These are phyloP conservation scores for Phytophthora idaei DNA, from an alignment of 352 stramenopile genomes.

Conservation along the genomic window DNA sequence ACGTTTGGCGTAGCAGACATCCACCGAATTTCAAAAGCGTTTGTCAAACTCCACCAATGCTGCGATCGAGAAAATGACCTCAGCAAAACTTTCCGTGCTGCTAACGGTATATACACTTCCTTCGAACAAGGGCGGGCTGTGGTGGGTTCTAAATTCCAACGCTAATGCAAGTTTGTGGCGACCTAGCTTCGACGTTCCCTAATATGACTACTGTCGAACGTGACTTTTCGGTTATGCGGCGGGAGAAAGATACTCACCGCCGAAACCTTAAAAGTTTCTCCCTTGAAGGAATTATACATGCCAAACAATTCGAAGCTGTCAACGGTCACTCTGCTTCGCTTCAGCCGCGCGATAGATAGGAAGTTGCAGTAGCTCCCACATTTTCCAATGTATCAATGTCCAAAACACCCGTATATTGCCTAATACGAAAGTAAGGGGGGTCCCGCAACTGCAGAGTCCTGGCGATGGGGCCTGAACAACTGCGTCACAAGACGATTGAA, in stretches of 20 bases:
- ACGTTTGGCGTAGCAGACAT: neutral
- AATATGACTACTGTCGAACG: neutral
- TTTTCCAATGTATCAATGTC: too few relatives aligned
- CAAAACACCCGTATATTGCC: too few relatives aligned
- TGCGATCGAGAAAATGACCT: neutral
- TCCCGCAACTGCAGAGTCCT: too few relatives aligned
- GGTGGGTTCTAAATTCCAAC: neutral
- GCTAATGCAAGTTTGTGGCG: neutral
- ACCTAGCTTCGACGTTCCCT: neutral
- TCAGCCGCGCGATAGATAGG: too few relatives aligned
- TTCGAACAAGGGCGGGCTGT: too few relatives aligned
- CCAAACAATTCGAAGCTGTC: neutral
- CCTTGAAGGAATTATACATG: neutral
- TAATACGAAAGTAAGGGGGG: too few relatives aligned
- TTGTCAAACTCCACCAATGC: neutral
- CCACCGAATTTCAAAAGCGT: neutral
- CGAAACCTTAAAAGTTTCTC: neutral
- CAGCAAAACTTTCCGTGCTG: neutral
- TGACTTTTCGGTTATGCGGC: neutral
- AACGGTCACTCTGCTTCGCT: too few relatives aligned
- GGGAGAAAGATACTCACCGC: neutral
- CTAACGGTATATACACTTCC: neutral
- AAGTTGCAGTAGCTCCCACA: too few relatives aligned
- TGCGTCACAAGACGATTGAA: too few relatives aligned
- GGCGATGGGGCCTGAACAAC: too few relatives aligned